A percentile compares a stretch with the other conserved stretches of the same genome.
phyloP scores from a whole-genome alignment of 352 stramenopile species.

The Phytophthora rubi region DNA sequence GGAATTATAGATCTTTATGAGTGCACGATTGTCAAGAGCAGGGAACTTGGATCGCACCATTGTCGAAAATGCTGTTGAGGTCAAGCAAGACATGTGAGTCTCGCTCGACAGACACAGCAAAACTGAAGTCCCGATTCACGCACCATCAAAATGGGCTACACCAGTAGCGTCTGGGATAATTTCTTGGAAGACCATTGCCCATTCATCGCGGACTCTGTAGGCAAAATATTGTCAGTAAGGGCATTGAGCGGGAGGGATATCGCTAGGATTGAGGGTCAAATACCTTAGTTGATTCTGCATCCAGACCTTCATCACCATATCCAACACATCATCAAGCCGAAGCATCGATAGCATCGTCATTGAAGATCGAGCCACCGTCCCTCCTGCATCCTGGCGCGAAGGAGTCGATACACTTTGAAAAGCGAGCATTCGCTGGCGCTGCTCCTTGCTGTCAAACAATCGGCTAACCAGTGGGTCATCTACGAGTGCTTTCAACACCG shows the following conservation, averaged over 20 bases:
- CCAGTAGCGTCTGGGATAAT: conserved; percentile 69
- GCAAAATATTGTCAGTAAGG: neutral
- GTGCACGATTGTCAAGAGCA: conserved; percentile 48
- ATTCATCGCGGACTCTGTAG: conserved; percentile 63
- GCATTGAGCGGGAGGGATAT: neutral
- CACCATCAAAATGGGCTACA: conserved; percentile 66
- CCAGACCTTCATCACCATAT: conserved; percentile 77
- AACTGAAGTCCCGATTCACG: neutral
- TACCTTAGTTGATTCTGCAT: conserved; percentile 66
- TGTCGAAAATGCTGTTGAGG: conserved; percentile 51
- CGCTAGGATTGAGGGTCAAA: neutral
- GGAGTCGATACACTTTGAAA: conserved; percentile 27
- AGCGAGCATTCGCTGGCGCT: conserved; percentile 50
- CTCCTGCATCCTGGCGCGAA: conserved; percentile 18
- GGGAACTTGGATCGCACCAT: conserved; percentile 65
- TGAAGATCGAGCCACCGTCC: conserved; percentile 7
- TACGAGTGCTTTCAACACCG: conserved; percentile 46
- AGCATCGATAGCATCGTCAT: conserved; percentile 35
- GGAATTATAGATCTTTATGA: conserved; percentile 77
- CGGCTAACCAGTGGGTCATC: conserved; percentile 53
- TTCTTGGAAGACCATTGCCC: conserved; percentile 64
- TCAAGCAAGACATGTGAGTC: neutral
- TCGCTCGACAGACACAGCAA: neutral
- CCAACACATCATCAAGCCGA: conserved; percentile 72
- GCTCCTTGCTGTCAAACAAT: conserved; percentile 58